Percentiles rank a stretch among this genome's conserved stretches.
Conservation (phyloP, 163 green algal species). For the Scenedesmus sp. region DNA sequence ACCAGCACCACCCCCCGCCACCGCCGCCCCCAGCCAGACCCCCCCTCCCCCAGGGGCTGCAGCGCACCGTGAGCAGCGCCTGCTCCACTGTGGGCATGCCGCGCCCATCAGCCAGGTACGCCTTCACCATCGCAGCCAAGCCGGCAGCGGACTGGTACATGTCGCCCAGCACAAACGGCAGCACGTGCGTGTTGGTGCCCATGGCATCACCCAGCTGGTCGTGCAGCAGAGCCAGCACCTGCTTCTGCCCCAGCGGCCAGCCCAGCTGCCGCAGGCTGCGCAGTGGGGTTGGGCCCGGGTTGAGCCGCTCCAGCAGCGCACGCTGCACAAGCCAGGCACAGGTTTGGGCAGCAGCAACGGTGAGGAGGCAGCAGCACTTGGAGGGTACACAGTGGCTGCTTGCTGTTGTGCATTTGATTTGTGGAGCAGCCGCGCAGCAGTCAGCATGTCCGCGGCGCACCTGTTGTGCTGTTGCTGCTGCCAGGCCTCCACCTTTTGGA, state of each 20-base stretch:
- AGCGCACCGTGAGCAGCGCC: constrained; percentile 36
- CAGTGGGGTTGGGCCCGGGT: neutral
- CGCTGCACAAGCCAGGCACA: constrained; percentile 11
- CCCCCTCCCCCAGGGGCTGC: neutral
- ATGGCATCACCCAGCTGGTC: constrained; percentile 35
- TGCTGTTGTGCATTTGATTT: neutral
- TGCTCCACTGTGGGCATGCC: constrained; percentile 41
- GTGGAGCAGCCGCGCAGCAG: neutral
- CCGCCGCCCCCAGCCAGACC: neutral
- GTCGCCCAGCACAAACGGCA: constrained; percentile 41
- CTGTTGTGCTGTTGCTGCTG: neutral
- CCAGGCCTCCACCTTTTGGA: neutral
- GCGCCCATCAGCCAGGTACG: constrained; percentile 20
- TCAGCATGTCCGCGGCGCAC: neutral
- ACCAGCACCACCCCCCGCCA: neutral
- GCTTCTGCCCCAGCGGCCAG: constrained; percentile 32
- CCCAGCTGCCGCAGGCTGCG: constrained; percentile 50
- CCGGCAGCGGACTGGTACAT: constrained; percentile 30
- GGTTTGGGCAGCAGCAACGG: neutral
- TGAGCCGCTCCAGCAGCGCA: constrained; percentile 43
- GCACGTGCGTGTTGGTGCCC: neutral
- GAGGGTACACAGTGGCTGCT: neutral
- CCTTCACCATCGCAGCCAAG: constrained; percentile 35
- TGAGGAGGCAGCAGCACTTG: neutral
- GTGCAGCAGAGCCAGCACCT: constrained; percentile 48